These are phyloP conservation scores for Apiospora koreana DNA, from an alignment of 2,329 filamentous ascomycete genomes.

Conservation along the genomic window DNA sequence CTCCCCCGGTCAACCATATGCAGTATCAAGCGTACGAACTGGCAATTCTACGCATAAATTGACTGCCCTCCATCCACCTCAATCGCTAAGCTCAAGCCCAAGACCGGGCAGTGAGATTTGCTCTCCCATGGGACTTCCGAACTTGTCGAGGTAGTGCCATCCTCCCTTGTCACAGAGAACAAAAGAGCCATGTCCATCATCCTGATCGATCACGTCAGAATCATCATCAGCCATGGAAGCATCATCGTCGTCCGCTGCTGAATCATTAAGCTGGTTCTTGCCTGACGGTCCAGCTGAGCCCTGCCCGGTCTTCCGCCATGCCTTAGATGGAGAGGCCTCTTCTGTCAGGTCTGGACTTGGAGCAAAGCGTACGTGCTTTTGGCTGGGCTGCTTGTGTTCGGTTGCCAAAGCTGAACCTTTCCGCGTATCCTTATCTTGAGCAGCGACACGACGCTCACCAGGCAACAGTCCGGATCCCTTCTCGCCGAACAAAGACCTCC, in stretches of 20 bases:
- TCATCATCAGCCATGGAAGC: background rate
- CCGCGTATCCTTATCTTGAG: background rate
- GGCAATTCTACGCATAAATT: background rate
- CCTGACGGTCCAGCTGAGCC: background rate
- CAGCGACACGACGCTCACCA: background rate
- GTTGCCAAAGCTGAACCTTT: background rate
- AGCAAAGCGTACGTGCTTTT: background rate
- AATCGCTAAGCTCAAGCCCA: background rate
- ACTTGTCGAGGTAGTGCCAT: background rate
- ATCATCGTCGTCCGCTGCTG: background rate
- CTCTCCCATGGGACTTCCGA: background rate
- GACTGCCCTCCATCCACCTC: background rate
- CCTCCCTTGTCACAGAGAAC: background rate
- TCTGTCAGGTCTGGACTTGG: background rate
- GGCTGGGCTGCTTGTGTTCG: background rate
- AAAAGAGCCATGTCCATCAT: background rate
- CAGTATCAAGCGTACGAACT: background rate
- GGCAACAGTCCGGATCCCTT: background rate
- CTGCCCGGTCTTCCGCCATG: background rate
- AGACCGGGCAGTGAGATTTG: background rate
- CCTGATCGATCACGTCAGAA: background rate
- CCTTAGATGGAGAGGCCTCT: background rate
- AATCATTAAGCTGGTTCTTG: background rate
- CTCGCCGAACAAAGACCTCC: background rate
- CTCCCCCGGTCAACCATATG: background rate